phyloP scores from a whole-genome alignment of 371 early-diverging fungal species.

The Chytridiales sp. region DNA sequence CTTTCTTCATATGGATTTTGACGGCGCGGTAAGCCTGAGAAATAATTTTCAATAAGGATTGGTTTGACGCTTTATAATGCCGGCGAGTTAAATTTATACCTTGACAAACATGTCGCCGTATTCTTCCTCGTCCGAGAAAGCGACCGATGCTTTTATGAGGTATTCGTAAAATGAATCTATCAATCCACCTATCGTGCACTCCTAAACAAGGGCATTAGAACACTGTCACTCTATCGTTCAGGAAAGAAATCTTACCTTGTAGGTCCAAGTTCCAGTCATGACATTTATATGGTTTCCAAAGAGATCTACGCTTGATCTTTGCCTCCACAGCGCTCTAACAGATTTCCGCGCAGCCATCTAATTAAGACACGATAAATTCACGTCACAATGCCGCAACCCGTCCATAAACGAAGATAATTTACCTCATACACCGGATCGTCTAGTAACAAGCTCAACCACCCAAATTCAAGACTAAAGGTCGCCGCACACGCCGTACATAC shows the following conservation, averaged over 20 bases:
- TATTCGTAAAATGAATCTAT: slow-evolving; percentile 42
- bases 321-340: slow-evolving; percentile 26
- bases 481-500: slow-evolving; percentile 40
- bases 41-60: not conserved
- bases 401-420: not conserved
- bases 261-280: slow-evolving; percentile 27
- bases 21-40: slow-evolving; percentile 27
- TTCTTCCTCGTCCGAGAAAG: slow-evolving; percentile 27
- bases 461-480: slow-evolving; percentile 33
- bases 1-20: slow-evolving; percentile 28
- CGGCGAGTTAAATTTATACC: slow-evolving; percentile 7
- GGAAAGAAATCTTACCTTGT: slow-evolving; percentile 4
- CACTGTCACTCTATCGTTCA: not conserved
- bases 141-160: slow-evolving; percentile 28
- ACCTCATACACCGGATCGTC: slow-evolving; percentile 33
- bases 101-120: slow-evolving; percentile 27
- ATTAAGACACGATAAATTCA: not conserved
- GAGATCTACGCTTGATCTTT: slow-evolving; percentile 21
- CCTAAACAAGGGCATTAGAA: slow-evolving; percentile 10
- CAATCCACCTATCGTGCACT: slow-evolving; percentile 31
- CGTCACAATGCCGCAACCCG: slow-evolving; percentile 2
- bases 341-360: slow-evolving; percentile 27
- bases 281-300: slow-evolving; percentile 37
- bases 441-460: slow-evolving; percentile 31
- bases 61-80: not conserved